Evolutionary conservation across 345 rosid genomes (phyloP), one percentile per base, ranked within the genome.

Genomic region (Lepidium didymum): DNA sequence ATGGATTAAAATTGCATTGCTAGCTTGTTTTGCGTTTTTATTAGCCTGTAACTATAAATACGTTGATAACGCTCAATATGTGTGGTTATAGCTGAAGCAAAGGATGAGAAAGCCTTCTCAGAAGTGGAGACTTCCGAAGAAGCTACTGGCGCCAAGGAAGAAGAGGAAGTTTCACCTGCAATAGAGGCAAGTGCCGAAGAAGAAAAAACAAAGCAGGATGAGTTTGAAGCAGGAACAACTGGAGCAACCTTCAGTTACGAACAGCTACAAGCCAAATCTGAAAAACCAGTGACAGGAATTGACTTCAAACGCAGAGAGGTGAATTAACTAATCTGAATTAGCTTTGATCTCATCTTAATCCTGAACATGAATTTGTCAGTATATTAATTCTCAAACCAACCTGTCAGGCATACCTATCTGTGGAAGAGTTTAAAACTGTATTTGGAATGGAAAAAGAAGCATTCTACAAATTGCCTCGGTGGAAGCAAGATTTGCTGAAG

Each of bases 241-340:
- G 69, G 70, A 47, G 75, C 70, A 27, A 81, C 77, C 38, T 92
- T 86, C 84, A 81, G 81, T 62, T 92, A 92, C 47, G 91, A 83
- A 62, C 92, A 81, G 69, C 82, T 92, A 74, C 88, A 81, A 75
- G 84, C 91, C 62, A 86, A 78, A 75, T 89, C 98, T 23, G 91
- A 81, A 27, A 85, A 85, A 54, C 95, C 96, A 6, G 96, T 86
- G 11, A 83, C 86, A 27, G 95, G 96, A 75, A 87, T 92, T 31
- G 98, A 92, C 77, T 87, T 86, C 64, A 92, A 86, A 69, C 75
- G 86, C 72, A 87, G 96, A 81, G 98, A 92, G 96, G 98, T 92
- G 54, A 27, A 87, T 72, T 21, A 21, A 1, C 6, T 43, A 8
- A 33, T 10, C 55, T 5, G 12, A 43, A 13, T n/a, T 58, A 27